phyloP scores from a whole-genome alignment of 495 filamentous ascomycete genomes.

The Neurospora sp. region DNA sequence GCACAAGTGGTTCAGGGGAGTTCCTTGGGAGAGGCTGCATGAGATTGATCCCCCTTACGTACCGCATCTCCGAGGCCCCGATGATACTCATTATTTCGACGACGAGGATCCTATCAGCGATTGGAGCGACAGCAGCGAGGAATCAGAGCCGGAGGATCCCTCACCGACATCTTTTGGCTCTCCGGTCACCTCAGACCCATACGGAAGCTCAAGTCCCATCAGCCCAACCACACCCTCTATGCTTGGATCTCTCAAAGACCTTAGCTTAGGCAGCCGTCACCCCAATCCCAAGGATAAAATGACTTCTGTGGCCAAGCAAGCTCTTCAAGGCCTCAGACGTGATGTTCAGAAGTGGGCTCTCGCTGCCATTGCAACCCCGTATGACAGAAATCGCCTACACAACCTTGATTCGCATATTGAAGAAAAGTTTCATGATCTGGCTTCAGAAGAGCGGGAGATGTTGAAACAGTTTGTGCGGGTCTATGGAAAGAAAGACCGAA shows the following conservation, averaged over 20 bases:
- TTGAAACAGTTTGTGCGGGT: slow-evolving; percentile 24
- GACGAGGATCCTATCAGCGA: slow-evolving; percentile 60
- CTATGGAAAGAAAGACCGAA: slow-evolving; percentile 20
- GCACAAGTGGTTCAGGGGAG: slow-evolving; percentile 61
- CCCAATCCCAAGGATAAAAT: neutral
- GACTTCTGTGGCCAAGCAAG: neutral
- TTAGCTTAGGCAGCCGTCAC: neutral
- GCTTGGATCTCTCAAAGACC: neutral
- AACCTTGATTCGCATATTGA: slow-evolving; percentile 38
- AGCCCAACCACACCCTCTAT: neutral
- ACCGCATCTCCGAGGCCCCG: slow-evolving; percentile 54
- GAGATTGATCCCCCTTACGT: slow-evolving; percentile 61
- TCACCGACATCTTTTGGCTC: neutral
- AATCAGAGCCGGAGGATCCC: slow-evolving; percentile 25
- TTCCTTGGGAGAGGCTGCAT: slow-evolving; percentile 61
- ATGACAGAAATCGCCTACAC: slow-evolving; percentile 32
- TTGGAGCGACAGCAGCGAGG: slow-evolving; percentile 32
- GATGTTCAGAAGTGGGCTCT: slow-evolving; percentile 29
- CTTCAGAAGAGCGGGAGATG: slow-evolving; percentile 19
- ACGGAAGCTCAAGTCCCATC: neutral
- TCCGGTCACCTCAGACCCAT: neutral
- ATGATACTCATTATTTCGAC: slow-evolving; percentile 87
- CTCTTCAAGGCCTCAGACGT: slow-evolving; percentile 23
- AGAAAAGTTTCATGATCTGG: slow-evolving; percentile 9
- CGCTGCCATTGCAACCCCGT: slow-evolving; percentile 30